phyloP scores from a whole-genome alignment of 2,329 filamentous ascomycete genomes.

The Onygenales sp. region DNA sequence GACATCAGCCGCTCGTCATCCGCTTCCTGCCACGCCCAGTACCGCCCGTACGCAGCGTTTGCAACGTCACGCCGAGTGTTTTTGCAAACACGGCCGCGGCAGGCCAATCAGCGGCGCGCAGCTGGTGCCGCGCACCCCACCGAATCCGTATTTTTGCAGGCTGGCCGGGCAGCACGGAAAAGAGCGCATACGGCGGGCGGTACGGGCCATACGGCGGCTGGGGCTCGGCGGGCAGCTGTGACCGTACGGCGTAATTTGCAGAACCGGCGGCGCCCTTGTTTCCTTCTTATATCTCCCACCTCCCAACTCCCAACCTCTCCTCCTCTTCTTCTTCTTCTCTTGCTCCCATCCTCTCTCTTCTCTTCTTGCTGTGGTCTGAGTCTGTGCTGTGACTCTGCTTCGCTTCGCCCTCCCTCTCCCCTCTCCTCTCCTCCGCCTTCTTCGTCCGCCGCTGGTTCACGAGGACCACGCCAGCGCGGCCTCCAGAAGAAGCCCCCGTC shows the following conservation, averaged over 20 bases:
- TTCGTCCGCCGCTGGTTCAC: constrained; percentile 1
- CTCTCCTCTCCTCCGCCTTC: constrained; percentile 3
- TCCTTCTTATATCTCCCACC: constrained; percentile 8
- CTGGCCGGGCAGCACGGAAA: too few species aligned
- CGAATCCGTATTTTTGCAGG: too few species aligned
- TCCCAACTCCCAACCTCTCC: constrained; percentile 4
- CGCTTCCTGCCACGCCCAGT: too few species aligned
- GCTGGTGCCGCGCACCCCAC: too few species aligned
- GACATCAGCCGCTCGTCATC: too few species aligned
- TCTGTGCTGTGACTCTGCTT: constrained; percentile 3
- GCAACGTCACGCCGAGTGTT: too few species aligned
- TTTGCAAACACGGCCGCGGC: too few species aligned
- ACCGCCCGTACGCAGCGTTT: too few species aligned
- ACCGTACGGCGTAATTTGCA: background rate
- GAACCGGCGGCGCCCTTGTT: background rate
- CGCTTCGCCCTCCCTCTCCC: background rate
- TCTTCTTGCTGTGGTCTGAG: background rate
- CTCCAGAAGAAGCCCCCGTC: background rate
- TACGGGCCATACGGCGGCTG: too few species aligned
- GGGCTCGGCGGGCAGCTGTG: too few species aligned
- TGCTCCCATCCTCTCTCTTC: constrained; percentile 1
- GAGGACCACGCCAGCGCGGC: constrained; percentile 1
- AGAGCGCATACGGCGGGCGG: too few species aligned
- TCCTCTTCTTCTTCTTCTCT: background rate
- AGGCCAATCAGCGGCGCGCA: too few species aligned